Percentiles rank a stretch among this genome's conserved stretches.
phyloP scores from a whole-genome alignment of 192 early-diverging fungal genomes.

The Diversispora epigaea region DNA sequence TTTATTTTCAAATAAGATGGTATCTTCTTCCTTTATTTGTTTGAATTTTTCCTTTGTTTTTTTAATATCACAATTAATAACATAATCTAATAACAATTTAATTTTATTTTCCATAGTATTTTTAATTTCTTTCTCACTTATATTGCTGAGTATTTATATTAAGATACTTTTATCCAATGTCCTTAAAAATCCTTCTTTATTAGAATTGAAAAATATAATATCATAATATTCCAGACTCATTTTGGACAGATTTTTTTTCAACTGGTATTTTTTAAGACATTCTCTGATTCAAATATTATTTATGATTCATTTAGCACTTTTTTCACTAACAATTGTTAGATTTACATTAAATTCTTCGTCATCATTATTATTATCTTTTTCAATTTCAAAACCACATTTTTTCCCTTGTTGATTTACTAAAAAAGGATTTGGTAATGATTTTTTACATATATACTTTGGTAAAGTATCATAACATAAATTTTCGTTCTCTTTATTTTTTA shows the following conservation, averaged over 20 bases:
- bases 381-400: neutral
- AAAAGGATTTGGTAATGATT: neutral
- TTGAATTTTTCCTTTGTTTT: slow-evolving; percentile 9
- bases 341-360: slow-evolving; percentile 4
- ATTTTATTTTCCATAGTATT: slow-evolving; percentile 21
- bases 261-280: slow-evolving; percentile 22
- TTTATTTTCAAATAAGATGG: neutral
- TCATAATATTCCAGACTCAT: slow-evolving; percentile 8
- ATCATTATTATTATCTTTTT: neutral
- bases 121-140: slow-evolving; percentile 15
- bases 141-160: neutral
- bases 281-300: slow-evolving; percentile 11
- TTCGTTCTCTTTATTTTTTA: neutral
- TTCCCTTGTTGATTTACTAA: slow-evolving; percentile 2
- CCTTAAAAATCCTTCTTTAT: slow-evolving; percentile 10
- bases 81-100: neutral
- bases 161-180: slow-evolving; percentile 18
- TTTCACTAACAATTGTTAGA: neutral
- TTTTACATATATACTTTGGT: slow-evolving; percentile 7
- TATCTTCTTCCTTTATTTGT: slow-evolving; percentile 3
- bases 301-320: slow-evolving; percentile 5
- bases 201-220: slow-evolving; percentile 22
- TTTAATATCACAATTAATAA: slow-evolving; percentile 18
- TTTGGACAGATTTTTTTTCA: slow-evolving; percentile 16
- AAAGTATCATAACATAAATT: neutral